Conservation (phyloP, 805 yeast species). For the Cyberlindnera euphorbiae region DNA sequence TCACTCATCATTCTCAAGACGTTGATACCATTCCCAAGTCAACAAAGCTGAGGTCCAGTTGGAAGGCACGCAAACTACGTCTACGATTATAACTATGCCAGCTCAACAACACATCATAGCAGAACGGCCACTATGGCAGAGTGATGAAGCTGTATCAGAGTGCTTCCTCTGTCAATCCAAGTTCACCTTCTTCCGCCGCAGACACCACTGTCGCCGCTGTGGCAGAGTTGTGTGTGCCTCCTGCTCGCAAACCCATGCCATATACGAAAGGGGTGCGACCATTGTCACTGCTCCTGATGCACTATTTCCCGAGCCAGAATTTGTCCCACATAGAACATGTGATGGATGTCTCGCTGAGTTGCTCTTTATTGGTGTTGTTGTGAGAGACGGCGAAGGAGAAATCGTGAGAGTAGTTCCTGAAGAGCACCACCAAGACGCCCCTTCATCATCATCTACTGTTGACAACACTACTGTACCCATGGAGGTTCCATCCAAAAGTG, state of each 20-base stretch:
- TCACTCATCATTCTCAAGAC: too few relatives aligned
- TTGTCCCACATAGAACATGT: slow-evolving; percentile 67
- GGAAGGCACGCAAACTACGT: too few relatives aligned
- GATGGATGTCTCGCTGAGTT: slow-evolving; percentile 66
- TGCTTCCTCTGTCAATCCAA: slow-evolving; percentile 52
- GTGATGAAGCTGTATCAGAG: slow-evolving; percentile 45
- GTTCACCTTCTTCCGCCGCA: slow-evolving; percentile 60
- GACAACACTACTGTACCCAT: slow-evolving; percentile 6
- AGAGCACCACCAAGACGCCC: background rate
- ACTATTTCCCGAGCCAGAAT: slow-evolving; percentile 41
- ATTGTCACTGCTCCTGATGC: slow-evolving; percentile 52
- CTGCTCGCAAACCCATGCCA: slow-evolving; percentile 52
- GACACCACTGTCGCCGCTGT: slow-evolving; percentile 82
- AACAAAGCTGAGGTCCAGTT: too few relatives aligned
- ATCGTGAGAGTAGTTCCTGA: slow-evolving; percentile 2
- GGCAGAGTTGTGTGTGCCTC: slow-evolving; percentile 72
- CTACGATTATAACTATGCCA: background rate
- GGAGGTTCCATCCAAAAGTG: slow-evolving; percentile 12
- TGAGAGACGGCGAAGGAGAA: slow-evolving; percentile 4
- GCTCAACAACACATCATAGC: background rate
- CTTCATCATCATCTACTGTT: background rate
- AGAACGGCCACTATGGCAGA: slow-evolving; percentile 57
- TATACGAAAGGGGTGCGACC: slow-evolving; percentile 54
- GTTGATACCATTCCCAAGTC: too few relatives aligned
- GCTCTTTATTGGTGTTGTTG: slow-evolving; percentile 11